Base-by-base conservation (phyloP, 345 rosid species). In the Salix viminalis region DNA sequence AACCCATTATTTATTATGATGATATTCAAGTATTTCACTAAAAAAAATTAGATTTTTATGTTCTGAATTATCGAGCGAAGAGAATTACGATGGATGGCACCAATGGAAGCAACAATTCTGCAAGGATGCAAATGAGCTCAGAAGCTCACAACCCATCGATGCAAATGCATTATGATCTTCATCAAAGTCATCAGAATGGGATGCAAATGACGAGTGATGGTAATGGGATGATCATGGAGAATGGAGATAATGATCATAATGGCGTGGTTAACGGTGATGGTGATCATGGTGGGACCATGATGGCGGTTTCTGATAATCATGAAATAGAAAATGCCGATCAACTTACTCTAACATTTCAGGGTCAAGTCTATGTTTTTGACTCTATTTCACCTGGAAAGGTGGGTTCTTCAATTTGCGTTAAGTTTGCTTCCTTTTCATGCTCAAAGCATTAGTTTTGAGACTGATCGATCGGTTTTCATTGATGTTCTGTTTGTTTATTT, bases 181-280 rank as follows among this genome's bases (percentile, higher is more conserved):
- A 84, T 65, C 78, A 21, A 16, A 71, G 23, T n/a, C 68, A 26
- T 69, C 79, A 76, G 21, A 88, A 83, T 76, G 84, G 76, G 30
- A 71, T 85, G 80, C 87, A 83, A 28, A 89, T 80, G 61, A 77
- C 86, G 72, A 83, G 77, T 79, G 83, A 80, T 72, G 88, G 86
- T 70, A 75, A 72, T 56, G 78, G 73, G 69, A 73, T 87, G 87
- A 46, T 46, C 50, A 85, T 76, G 7, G 84, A 84, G 10, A 88
- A 80, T 24, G 84, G 65, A 66, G 87, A 82, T 73, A 85, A 80
- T 28, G 85, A 79, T 74, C 67, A 24, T 60, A 61, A 75, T 66
- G 83, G 79, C 66, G 83, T 23, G 83, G 67, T 0, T 79, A 80
- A 78, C 65, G 66, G 87, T 81, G 62, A 77, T 13, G 16, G 13